Evolutionary conservation across 768 basidiomycete species (phyloP).

Genomic region (Dictyophora rubrovolvata): DNA sequence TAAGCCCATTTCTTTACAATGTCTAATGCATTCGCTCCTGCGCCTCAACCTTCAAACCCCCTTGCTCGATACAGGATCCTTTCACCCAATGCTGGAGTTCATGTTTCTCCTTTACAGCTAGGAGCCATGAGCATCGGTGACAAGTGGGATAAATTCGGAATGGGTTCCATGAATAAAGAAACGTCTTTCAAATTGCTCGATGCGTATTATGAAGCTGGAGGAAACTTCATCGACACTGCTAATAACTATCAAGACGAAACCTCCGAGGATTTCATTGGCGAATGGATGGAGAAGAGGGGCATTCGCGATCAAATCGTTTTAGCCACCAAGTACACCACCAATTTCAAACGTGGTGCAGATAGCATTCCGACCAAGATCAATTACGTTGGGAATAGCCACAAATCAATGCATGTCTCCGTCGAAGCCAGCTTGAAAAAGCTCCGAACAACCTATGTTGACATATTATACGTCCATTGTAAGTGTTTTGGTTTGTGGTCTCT

Average conservation of each 20-base stretch:
- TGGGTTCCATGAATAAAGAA: slow-evolving; percentile 20
- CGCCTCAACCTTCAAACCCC: slow-evolving; percentile 22
- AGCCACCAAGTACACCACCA: slow-evolving; percentile 21
- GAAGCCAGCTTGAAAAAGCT: slow-evolving; percentile 19
- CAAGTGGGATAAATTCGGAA: slow-evolving; percentile 22
- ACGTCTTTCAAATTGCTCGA: slow-evolving; percentile 23
- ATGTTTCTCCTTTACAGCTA: slow-evolving; percentile 33
- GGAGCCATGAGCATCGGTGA: slow-evolving; percentile 37
- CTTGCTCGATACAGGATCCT: slow-evolving; percentile 27
- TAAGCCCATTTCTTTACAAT: too few relatives aligned
- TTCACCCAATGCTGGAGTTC: slow-evolving; percentile 27
- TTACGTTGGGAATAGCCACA: slow-evolving; percentile 11
- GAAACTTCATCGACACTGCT: slow-evolving; percentile 26
- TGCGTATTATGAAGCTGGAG: slow-evolving; percentile 19
- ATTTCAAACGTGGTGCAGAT: slow-evolving; percentile 20
- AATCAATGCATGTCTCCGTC: slow-evolving; percentile 13
- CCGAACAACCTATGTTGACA: slow-evolving; percentile 21
- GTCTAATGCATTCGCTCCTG: slow-evolving; percentile 7
- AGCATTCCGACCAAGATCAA: slow-evolving; percentile 25
- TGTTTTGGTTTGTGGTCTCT: neutral
- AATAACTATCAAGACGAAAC: slow-evolving; percentile 22
- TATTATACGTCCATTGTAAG: slow-evolving; percentile 20
- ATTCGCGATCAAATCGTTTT: slow-evolving; percentile 30
- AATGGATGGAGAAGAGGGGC: slow-evolving; percentile 28
- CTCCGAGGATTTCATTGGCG: slow-evolving; percentile 30